Evolutionary conservation across 306 rosid species (phyloP).

Genomic region (Trifolium fragiferum): DNA sequence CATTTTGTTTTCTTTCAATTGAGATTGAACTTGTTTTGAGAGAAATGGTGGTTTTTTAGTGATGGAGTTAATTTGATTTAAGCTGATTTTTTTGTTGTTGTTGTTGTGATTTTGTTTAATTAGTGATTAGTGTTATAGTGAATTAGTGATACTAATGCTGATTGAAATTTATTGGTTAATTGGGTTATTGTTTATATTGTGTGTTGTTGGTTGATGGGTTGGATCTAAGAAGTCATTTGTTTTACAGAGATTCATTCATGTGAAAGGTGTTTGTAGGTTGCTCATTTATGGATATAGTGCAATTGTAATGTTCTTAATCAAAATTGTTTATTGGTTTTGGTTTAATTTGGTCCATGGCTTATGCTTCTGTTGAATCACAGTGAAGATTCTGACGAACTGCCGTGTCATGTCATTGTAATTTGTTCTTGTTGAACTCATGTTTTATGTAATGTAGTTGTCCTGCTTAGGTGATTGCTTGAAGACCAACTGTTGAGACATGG

Average conservation of each 20-base stretch:
- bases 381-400: conserved; percentile 35
- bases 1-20: conserved; percentile 36
- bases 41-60: conserved; percentile 23
- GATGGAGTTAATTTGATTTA: conserved; percentile 44
- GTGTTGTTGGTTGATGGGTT: conserved; percentile 55
- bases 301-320: conserved; percentile 61
- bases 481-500: conserved; percentile 63
- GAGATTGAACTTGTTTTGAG: conserved; percentile 35
- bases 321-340: conserved; percentile 51
- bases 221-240: conserved; percentile 65
- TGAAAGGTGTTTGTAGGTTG: conserved; percentile 49
- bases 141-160: conserved; percentile 14
- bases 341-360: conserved; percentile 53
- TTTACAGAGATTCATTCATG: conserved; percentile 65
- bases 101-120: background rate
- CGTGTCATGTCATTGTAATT: conserved; percentile 54
- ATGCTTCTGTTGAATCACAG: conserved; percentile 61
- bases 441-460: conserved; percentile 55
- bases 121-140: conserved; percentile 39
- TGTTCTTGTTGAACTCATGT: conserved; percentile 50
- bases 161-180: conserved; percentile 43
- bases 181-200: conserved; percentile 34
- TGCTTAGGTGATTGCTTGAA: conserved; percentile 50
- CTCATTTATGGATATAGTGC: conserved; percentile 47
- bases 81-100: conserved; percentile 20